These are phyloP conservation scores for Trypanosoma theileri DNA, from an alignment of 208 protist species.

Conservation along the genomic window DNA sequence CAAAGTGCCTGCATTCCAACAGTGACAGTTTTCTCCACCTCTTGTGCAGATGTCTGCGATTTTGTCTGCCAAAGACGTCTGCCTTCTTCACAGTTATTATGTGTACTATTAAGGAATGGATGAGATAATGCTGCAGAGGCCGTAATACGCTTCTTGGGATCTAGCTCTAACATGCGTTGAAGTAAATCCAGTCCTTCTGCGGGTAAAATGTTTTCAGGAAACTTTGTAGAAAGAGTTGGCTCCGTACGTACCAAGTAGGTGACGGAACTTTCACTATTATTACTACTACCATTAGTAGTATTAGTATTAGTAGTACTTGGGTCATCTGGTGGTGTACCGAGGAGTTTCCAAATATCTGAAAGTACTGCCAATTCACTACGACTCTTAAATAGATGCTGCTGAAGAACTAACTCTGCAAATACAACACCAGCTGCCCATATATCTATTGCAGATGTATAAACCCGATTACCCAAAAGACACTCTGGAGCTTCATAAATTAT, in stretches of 20 bases:
- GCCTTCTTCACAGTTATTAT: constrained; percentile 39
- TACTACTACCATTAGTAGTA: constrained; percentile 1
- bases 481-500: constrained; percentile 86
- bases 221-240: constrained; percentile 65
- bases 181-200: constrained; percentile 70
- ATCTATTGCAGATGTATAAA: constrained; percentile 66
- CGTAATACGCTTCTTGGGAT: constrained; percentile 62
- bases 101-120: constrained; percentile 49
- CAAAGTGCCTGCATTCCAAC: constrained; percentile 33
- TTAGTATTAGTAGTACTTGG: background rate
- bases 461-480: constrained; percentile 63
- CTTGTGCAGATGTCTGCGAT: constrained; percentile 30
- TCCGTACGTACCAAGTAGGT: constrained; percentile 26
- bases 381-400: constrained; percentile 68
- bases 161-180: constrained; percentile 56
- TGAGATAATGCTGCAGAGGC: constrained; percentile 55
- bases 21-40: constrained; percentile 12
- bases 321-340: constrained; percentile 43
- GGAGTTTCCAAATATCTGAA: constrained; percentile 76
- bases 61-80: constrained; percentile 47
- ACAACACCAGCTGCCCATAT: constrained; percentile 86
- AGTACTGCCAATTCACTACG: constrained; percentile 76
- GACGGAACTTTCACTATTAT: background rate
- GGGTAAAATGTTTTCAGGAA: constrained; percentile 44
- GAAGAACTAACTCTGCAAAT: constrained; percentile 83